Evolutionary conservation across 2,329 filamentous ascomycete genomes (phyloP).

Genomic region (Trichoderma lentiforme): DNA sequence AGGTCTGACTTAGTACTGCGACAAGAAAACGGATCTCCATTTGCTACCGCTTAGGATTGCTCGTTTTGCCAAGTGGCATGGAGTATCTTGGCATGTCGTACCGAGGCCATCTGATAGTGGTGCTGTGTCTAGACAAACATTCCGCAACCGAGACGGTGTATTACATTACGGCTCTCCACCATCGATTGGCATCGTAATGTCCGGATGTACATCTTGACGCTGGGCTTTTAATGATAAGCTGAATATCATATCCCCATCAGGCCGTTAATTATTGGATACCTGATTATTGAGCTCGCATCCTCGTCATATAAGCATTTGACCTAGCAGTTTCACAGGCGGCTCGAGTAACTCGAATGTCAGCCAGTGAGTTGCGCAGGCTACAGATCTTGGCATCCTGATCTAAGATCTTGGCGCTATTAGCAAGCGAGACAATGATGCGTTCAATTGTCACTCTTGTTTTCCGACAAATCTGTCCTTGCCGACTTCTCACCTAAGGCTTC

Average conservation of each 20-base stretch:
- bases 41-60: background rate
- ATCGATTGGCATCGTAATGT: background rate
- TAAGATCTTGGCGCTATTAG: background rate
- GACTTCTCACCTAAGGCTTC: background rate
- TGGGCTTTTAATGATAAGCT: background rate
- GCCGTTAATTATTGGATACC: background rate
- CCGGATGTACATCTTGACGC: background rate
- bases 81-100: background rate
- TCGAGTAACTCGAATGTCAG: background rate
- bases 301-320: no score
- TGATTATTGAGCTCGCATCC: background rate
- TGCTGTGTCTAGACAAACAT: background rate
- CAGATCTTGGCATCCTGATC: background rate
- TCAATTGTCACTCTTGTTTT: background rate
- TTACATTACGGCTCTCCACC: background rate
- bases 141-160: slow-evolving; percentile 9
- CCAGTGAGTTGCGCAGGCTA: background rate
- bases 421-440: background rate
- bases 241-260: no score
- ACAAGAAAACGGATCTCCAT: background rate
- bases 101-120: background rate
- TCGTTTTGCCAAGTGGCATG: background rate
- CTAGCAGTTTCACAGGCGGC: background rate
- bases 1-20: background rate
- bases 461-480: background rate